A percentile compares a stretch with the other conserved stretches of the same genome.
These are phyloP conservation scores for Stachybotrys echinatus DNA, from an alignment of 2,329 filamentous ascomycete genomes.

Conservation along the genomic window DNA sequence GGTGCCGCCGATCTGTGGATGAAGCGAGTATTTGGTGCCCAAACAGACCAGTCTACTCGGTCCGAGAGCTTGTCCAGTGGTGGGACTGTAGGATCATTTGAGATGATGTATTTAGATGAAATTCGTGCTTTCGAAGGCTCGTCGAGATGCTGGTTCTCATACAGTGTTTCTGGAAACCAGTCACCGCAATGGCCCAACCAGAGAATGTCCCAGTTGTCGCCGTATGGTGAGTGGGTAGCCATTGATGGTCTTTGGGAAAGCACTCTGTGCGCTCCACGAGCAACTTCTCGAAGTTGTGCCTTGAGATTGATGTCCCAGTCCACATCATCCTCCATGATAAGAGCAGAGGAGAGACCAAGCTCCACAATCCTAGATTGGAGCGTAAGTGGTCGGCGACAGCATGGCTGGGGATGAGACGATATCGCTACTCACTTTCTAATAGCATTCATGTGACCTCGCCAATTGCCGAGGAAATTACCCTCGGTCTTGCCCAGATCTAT, in stretches of 20 bases:
- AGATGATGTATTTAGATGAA: slow-evolving; percentile 11
- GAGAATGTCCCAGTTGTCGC: slow-evolving; percentile 44
- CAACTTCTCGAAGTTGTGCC: slow-evolving; percentile 9
- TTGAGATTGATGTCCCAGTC: slow-evolving; percentile 37
- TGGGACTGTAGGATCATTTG: slow-evolving; percentile 29
- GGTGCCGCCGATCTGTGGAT: slow-evolving; percentile 36
- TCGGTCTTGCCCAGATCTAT: slow-evolving; percentile 17
- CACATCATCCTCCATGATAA: slow-evolving; percentile 39
- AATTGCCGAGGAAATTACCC: slow-evolving; percentile 32
- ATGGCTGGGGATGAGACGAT: neutral
- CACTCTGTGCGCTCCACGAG: neutral
- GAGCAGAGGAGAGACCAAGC: slow-evolving; percentile 24
- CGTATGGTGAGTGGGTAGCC: slow-evolving; percentile 31
- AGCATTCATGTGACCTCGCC: slow-evolving; percentile 34
- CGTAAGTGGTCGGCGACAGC: neutral
- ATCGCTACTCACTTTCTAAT: slow-evolving; percentile 17
- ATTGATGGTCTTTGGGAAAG: neutral
- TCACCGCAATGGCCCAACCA: slow-evolving; percentile 43
- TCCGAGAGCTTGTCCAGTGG: slow-evolving; percentile 14
- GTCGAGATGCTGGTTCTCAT: slow-evolving; percentile 12
- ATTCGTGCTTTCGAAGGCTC: slow-evolving; percentile 3
- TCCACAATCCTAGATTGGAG: slow-evolving; percentile 20
- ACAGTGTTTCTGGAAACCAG: slow-evolving; percentile 19
- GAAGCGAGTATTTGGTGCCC: slow-evolving; percentile 34
- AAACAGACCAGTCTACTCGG: slow-evolving; percentile 23